A percentile compares a stretch with the other conserved stretches of the same genome.
Conservation (phyloP, 164 flowering plant species). For the Macadamia integrifolia region DNA sequence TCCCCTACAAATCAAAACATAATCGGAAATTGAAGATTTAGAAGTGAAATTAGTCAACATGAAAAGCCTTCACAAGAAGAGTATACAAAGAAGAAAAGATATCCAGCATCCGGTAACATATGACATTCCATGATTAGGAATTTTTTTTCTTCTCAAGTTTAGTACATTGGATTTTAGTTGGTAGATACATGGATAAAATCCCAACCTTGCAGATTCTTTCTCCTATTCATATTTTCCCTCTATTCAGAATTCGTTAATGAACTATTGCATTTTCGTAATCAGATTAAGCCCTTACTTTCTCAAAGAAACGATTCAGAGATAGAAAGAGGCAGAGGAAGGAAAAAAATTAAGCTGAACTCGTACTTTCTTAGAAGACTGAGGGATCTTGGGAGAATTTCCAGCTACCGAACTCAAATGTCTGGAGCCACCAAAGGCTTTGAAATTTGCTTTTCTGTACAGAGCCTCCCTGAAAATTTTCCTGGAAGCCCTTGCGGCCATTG, state of each 20-base stretch:
- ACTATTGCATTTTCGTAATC: too few species aligned
- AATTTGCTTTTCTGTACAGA: neutral
- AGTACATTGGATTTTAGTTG: too few species aligned
- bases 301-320: neutral
- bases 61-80: neutral
- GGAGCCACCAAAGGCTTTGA: slow-evolving; percentile 4
- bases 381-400: slow-evolving; percentile 12
- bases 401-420: slow-evolving; percentile 16
- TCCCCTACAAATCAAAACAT: slow-evolving; percentile 49
- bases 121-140: neutral
- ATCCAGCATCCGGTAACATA: neutral
- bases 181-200: too few species aligned
- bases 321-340: neutral
- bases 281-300: neutral
- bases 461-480: slow-evolving; percentile 11
- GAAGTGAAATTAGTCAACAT: neutral
- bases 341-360: neutral
- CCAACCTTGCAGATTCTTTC: neutral
- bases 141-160: too few species aligned
- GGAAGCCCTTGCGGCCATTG: slow-evolving; percentile 19
- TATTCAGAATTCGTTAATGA: neutral
- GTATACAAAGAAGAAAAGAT: neutral
- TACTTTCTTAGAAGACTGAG: slow-evolving; percentile 25
- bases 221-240: neutral
- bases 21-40: neutral